A percentile compares a stretch with the other conserved stretches of the same genome.
phyloP scores from a whole-genome alignment of 352 stramenopile species.

The Phytopythium mirpurense region DNA sequence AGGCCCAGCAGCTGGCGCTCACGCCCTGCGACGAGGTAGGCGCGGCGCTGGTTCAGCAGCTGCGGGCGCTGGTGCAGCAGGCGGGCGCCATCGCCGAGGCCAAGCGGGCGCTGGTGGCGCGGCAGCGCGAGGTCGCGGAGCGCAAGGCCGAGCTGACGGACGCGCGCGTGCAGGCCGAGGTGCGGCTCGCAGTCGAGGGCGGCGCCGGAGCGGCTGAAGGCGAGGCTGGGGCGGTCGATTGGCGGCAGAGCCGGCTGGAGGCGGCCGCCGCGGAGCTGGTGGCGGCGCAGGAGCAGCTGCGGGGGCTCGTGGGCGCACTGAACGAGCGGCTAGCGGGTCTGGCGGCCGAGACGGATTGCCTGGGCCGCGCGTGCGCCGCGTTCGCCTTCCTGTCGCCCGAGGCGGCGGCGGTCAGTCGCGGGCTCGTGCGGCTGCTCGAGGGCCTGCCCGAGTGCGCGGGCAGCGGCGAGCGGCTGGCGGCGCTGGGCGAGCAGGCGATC shows the following conservation, averaged over 20 bases:
- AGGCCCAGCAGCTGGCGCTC: slow-evolving; percentile 47
- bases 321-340: slow-evolving; percentile 50
- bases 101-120: slow-evolving; percentile 24
- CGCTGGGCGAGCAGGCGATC: slow-evolving; percentile 41
- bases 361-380: slow-evolving; percentile 21
- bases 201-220: background rate
- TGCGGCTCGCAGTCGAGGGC: slow-evolving; percentile 9
- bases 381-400: slow-evolving; percentile 32
- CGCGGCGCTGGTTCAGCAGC: slow-evolving; percentile 32
- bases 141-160: slow-evolving; percentile 44
- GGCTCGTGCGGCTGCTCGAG: slow-evolving; percentile 20
- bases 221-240: background rate
- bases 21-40: slow-evolving; percentile 57
- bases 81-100: slow-evolving; percentile 32
- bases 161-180: slow-evolving; percentile 32
- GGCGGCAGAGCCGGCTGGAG: slow-evolving; percentile 18
- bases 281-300: slow-evolving; percentile 41
- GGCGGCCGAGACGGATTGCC: slow-evolving; percentile 35
- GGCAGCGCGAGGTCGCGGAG: slow-evolving; percentile 29
- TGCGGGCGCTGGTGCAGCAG: slow-evolving; percentile 32
- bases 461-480: slow-evolving; percentile 38
- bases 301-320: slow-evolving; percentile 29
- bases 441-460: slow-evolving; percentile 39
- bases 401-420: slow-evolving; percentile 13
- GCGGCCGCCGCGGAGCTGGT: slow-evolving; percentile 34